Evolutionary conservation across 768 basidiomycete genomes (phyloP).

Genomic region (Lepiota subincarnata): DNA sequence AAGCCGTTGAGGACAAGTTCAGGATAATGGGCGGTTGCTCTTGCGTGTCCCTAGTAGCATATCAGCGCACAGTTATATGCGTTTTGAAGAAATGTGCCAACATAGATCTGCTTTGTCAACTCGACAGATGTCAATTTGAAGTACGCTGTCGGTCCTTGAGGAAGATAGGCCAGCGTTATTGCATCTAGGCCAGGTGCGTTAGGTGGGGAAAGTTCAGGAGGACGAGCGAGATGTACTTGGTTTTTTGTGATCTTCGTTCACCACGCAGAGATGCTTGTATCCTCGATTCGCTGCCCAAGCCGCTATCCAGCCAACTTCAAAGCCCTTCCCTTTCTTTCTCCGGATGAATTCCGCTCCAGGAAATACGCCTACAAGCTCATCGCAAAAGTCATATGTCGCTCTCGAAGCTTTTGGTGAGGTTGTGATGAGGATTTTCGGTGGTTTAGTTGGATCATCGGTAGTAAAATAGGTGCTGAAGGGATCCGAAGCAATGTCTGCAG

Average conservation of each 20-base stretch:
- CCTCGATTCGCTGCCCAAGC: conserved; percentile 89
- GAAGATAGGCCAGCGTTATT: conserved; percentile 87
- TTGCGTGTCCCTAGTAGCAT: conserved; percentile 75
- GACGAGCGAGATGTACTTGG: conserved; percentile 63
- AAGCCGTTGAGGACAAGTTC: conserved; percentile 96
- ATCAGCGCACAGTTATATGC: background rate
- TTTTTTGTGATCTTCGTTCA: conserved; percentile 94
- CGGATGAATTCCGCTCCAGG: conserved; percentile 89
- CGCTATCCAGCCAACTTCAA: conserved; percentile 86
- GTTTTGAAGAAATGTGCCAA: conserved; percentile 30
- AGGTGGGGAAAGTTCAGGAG: background rate
- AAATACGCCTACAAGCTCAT: conserved; percentile 84
- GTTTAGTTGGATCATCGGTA: conserved; percentile 60
- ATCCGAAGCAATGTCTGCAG: conserved; percentile 67
- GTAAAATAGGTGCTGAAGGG: conserved; percentile 78
- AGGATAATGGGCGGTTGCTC: conserved; percentile 88
- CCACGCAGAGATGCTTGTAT: conserved; percentile 85
- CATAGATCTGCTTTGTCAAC: conserved; percentile 82
- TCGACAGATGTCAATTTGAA: conserved; percentile 91
- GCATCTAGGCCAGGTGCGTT: conserved; percentile 56
- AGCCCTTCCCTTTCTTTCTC: conserved; percentile 84
- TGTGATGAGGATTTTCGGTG: conserved; percentile 87
- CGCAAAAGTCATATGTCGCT: conserved; percentile 87
- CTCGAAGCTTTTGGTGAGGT: conserved; percentile 89
- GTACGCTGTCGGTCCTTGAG: conserved; percentile 90